A percentile compares a stretch with the other conserved stretches of the same genome.
Evolutionary conservation across 163 green algal genomes (phyloP).

Genomic region (Chloroidium sp.): DNA sequence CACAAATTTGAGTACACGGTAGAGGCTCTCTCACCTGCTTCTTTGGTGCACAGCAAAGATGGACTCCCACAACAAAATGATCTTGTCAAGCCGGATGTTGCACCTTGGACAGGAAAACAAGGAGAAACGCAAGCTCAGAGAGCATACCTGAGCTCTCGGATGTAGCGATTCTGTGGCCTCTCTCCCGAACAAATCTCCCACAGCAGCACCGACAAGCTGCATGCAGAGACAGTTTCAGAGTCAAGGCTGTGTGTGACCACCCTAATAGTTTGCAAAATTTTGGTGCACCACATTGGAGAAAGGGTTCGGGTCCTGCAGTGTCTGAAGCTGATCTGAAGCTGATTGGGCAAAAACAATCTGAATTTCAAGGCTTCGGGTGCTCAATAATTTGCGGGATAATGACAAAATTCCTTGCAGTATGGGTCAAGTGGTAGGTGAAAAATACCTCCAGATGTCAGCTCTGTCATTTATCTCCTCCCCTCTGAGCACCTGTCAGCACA

Average conservation of each 20-base stretch:
- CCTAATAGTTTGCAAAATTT: background rate
- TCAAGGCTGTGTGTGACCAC: background rate
- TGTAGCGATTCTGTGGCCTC: slow-evolving; percentile 4
- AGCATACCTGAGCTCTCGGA: slow-evolving; percentile 5
- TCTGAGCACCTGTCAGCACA: slow-evolving; percentile 4
- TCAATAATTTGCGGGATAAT: background rate
- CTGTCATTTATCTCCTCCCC: slow-evolving; percentile 9
- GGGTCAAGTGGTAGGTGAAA: background rate
- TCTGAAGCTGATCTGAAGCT: no score
- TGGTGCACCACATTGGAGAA: no score
- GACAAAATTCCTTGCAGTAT: no score
- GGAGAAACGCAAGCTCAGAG: background rate
- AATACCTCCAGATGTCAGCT: slow-evolving; percentile 7
- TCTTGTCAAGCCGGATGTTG: no score
- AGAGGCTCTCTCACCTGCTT: background rate
- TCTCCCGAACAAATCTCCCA: slow-evolving; percentile 15
- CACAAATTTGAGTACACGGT: no score
- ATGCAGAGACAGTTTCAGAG: background rate
- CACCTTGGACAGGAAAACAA: background rate
- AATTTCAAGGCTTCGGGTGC: background rate
- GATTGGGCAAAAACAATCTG: background rate
- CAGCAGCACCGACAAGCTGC: slow-evolving; percentile 7
- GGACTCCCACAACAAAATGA: no score
- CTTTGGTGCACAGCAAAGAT: background rate
- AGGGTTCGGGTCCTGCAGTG: no score